phyloP scores from a whole-genome alignment of 164 flowering plant species.

The Umbellularia californica region DNA sequence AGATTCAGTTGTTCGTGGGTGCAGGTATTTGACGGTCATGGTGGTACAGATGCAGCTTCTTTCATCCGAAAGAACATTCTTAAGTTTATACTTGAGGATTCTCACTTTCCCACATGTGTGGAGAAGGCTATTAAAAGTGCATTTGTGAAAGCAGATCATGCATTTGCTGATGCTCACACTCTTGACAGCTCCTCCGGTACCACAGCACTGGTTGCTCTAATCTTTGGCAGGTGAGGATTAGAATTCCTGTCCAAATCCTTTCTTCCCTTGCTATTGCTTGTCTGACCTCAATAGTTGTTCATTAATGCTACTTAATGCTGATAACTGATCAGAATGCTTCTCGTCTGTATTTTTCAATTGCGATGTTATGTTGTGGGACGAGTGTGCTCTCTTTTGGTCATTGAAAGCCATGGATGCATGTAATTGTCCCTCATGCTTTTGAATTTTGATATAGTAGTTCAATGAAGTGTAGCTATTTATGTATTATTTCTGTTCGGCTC shows the following conservation, averaged over 20 bases:
- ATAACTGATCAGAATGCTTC: background rate
- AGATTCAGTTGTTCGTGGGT: constrained; percentile 9
- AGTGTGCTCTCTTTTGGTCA: background rate
- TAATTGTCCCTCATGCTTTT: background rate
- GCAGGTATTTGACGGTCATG: constrained; percentile 98
- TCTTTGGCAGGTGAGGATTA: constrained; percentile 57
- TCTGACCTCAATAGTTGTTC: background rate
- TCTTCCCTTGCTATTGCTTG: background rate
- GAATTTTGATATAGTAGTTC: background rate
- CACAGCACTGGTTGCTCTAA: constrained; percentile 79
- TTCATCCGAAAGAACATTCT: constrained; percentile 66
- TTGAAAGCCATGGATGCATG: background rate
- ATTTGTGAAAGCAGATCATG: constrained; percentile 70
- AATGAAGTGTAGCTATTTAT: background rate
- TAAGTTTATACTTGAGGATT: constrained; percentile 66
- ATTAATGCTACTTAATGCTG: background rate
- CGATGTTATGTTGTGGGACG: background rate
- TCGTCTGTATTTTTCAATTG: background rate
- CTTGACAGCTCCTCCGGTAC: constrained; percentile 92
- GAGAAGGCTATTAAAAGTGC: constrained; percentile 77
- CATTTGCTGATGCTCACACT: constrained; percentile 68
- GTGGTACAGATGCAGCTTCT: constrained; percentile 81
- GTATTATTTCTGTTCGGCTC: background rate
- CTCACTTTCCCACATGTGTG: constrained; percentile 55
- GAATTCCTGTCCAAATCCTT: background rate